Base-by-base conservation (phyloP, 1,284 basidiomycete genomes). In the Gymnopus androsaceus region DNA sequence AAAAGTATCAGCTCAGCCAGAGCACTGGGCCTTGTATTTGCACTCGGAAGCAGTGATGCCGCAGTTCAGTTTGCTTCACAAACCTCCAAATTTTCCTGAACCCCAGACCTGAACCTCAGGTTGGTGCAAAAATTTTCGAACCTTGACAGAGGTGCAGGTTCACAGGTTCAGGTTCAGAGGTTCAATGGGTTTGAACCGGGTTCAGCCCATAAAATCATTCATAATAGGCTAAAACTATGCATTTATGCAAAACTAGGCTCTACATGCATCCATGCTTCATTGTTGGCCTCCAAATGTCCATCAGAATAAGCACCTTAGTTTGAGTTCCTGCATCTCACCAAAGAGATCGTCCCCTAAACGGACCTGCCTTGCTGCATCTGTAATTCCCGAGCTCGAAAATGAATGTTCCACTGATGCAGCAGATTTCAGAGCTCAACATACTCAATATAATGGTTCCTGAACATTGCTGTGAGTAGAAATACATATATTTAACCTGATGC, bases 381-480 rank as follows among this genome's bases (percentile, higher is more conserved):
- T 64, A 28, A 64, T 42, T 1, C 53, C 58, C 25, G 55, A 63
- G 47, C 54, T 60, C 8, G 64, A 66, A 49, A 67, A 68, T 14
- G 55, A 50, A 0, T 62, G 56, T 45, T 67, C 63, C 9, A 57
- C 62, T 2, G 62, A 53, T 11, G 61, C 57, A 17, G 61, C 59
- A n/a, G 66, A 66, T 11, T 51, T 65, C 42, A 63, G 65, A n/a
- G 66, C 4, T 66, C 59, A 9, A 67, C 54, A 40, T 66, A 67
- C 41, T 67, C 65, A 11, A 60, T 17, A 4, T 30, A 12, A 19
- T 33, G 30, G 17, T 55, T 23, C 11, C 60, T 57, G 37, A 23
- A 34, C 27, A n/a, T n/a, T n/a, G n/a, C n/a, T n/a, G n/a, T n/a
- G n/a, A n/a, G n/a, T n/a, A n/a, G n/a, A n/a, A n/a, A n/a, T n/a